These are phyloP conservation scores for Neocallimastix lanati DNA, from an alignment of 192 early-diverging fungal genomes.

Conservation along the genomic window DNA sequence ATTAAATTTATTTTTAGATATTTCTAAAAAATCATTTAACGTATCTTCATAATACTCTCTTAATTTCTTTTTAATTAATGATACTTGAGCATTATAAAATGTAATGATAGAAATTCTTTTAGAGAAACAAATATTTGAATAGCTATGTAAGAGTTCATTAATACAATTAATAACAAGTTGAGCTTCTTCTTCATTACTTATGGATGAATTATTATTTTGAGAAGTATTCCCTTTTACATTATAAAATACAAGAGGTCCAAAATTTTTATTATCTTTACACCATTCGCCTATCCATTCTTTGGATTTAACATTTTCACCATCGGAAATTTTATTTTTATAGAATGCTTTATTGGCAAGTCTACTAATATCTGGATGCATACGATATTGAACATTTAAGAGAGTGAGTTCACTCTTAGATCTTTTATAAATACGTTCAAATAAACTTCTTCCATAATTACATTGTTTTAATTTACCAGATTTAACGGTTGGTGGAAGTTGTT, in stretches of 20 bases:
- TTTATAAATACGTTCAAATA: constrained; percentile 76
- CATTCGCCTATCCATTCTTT: constrained; percentile 53
- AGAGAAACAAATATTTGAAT: constrained; percentile 22
- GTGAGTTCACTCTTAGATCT: constrained; percentile 38
- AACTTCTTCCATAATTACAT: constrained; percentile 61
- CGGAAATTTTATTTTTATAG: constrained; percentile 52
- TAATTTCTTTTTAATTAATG: constrained; percentile 48
- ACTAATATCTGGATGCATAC: constrained; percentile 88
- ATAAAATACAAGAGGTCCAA: constrained; percentile 58
- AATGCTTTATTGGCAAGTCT: constrained; percentile 56
- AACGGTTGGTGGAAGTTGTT: constrained; percentile 84
- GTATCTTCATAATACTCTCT: neutral
- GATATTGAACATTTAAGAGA: constrained; percentile 83
- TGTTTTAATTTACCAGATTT: constrained; percentile 44
- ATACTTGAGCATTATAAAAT: constrained; percentile 74
- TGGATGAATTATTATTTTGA: neutral
- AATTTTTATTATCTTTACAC: constrained; percentile 4
- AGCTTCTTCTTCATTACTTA: neutral
- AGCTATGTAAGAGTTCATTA: neutral
- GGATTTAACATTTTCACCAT: constrained; percentile 35
- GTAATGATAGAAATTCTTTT: constrained; percentile 69
- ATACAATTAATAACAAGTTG: neutral
- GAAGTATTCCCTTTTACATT: constrained; percentile 35
- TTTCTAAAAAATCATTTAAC: neutral
- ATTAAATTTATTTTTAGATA: neutral